Conservation (phyloP, 2,329 filamentous ascomycete species). For the Penicillium aurantiogriseum region DNA sequence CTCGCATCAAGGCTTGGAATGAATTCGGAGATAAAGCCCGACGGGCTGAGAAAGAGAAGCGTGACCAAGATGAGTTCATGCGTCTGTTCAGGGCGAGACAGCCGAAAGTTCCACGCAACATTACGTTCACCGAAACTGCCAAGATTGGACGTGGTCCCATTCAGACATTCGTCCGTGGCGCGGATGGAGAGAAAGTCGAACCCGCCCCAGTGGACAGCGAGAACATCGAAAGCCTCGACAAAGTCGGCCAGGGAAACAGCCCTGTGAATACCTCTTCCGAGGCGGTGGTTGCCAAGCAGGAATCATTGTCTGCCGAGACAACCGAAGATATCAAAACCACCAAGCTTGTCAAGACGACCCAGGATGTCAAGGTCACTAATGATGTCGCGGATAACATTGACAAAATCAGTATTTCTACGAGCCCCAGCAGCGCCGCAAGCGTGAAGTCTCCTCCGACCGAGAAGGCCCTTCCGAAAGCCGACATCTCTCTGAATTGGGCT, state of each 20-base stretch:
- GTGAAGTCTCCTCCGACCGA: not conserved
- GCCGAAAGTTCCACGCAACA: not conserved
- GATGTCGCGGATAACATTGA: not conserved
- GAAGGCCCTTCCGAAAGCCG: not conserved
- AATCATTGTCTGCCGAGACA: not conserved
- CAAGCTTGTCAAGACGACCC: constrained; percentile 3
- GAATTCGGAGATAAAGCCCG: constrained; percentile 34
- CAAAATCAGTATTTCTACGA: constrained; percentile 5
- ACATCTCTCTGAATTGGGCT: not conserved
- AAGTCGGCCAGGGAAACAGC: not conserved
- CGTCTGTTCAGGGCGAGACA: not conserved
- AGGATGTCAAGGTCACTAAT: not conserved
- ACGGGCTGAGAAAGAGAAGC: constrained; percentile 11
- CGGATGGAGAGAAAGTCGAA: constrained; percentile 18
- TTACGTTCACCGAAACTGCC: not conserved
- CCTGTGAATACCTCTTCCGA: not conserved
- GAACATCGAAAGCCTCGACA: not conserved
- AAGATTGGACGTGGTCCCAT: not conserved
- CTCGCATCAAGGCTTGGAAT: constrained; percentile 40
- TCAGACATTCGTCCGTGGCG: not conserved
- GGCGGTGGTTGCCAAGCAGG: too few relatives aligned
- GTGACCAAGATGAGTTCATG: not conserved
- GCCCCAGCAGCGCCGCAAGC: not conserved
- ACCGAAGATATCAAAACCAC: not conserved
- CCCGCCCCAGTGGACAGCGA: not conserved